phyloP scores from a whole-genome alignment of 805 yeast species.

The Lipomyces sp. region DNA sequence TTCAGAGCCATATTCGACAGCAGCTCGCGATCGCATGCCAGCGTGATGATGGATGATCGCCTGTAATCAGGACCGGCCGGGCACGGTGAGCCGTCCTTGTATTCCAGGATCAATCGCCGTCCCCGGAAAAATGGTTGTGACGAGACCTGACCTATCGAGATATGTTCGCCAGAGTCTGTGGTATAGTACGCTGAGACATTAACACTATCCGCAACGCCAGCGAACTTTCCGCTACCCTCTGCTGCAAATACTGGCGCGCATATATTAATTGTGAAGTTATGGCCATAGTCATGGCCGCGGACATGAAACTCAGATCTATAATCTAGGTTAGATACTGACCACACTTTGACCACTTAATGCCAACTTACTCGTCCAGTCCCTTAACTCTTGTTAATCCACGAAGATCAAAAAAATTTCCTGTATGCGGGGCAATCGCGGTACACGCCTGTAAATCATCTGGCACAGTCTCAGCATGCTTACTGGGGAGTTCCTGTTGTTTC shows the following conservation, averaged over 20 bases:
- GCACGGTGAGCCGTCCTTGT: constrained; percentile 62
- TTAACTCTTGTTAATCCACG: constrained; percentile 46
- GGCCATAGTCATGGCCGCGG: constrained; percentile 69
- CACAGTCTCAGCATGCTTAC: not conserved
- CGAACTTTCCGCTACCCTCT: constrained; percentile 42
- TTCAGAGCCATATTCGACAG: constrained; percentile 56
- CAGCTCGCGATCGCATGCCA: constrained; percentile 80
- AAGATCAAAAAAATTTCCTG: constrained; percentile 52
- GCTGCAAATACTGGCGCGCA: constrained; percentile 61
- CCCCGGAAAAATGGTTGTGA: constrained; percentile 72
- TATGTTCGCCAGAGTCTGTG: constrained; percentile 51
- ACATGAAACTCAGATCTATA: constrained; percentile 62
- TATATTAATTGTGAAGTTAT: constrained; percentile 75
- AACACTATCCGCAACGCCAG: constrained; percentile 43
- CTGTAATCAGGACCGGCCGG: constrained; percentile 55
- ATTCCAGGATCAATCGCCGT: constrained; percentile 68
- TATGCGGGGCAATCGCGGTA: constrained; percentile 42
- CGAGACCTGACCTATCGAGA: constrained; percentile 59
- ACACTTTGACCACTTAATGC: too few species aligned
- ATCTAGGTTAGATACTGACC: constrained; percentile 1
- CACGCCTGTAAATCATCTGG: constrained; percentile 33
- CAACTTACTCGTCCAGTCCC: constrained; percentile 41
- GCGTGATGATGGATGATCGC: constrained; percentile 69
- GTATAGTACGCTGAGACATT: constrained; percentile 64
- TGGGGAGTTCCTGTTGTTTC: not conserved